Conservation (phyloP, 306 rosid species). For the Corylus avellana region DNA sequence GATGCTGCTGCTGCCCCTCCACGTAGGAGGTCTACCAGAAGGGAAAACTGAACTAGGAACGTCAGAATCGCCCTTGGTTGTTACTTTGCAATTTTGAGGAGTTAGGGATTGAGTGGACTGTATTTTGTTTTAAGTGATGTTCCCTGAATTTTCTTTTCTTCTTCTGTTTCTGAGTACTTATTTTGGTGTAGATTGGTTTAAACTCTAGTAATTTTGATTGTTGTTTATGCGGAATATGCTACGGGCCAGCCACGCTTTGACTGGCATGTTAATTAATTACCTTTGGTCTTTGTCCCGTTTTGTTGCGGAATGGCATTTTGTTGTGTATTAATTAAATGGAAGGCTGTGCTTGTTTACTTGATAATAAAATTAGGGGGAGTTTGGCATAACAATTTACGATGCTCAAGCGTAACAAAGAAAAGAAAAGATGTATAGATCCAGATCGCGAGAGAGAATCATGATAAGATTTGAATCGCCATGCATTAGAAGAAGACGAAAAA, state of each 20-base stretch:
- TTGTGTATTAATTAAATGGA: neutral
- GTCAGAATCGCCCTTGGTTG: neutral
- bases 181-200: neutral
- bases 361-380: neutral
- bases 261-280: neutral
- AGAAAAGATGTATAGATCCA: neutral
- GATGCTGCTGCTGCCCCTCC: neutral
- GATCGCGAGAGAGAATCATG: neutral
- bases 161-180: neutral
- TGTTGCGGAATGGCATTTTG: neutral
- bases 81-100: neutral
- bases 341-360: neutral
- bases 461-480: neutral
- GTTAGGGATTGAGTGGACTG: neutral
- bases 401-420: no score
- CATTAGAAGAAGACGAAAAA: neutral
- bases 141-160: neutral
- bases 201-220: neutral
- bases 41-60: neutral
- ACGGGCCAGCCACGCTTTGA: neutral
- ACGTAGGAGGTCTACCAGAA: conserved; percentile 1
- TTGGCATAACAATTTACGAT: neutral
- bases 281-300: neutral
- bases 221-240: neutral
- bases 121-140: neutral